phyloP scores from a whole-genome alignment of 1,284 basidiomycete species.

The Cystobasidium slooffiae region DNA sequence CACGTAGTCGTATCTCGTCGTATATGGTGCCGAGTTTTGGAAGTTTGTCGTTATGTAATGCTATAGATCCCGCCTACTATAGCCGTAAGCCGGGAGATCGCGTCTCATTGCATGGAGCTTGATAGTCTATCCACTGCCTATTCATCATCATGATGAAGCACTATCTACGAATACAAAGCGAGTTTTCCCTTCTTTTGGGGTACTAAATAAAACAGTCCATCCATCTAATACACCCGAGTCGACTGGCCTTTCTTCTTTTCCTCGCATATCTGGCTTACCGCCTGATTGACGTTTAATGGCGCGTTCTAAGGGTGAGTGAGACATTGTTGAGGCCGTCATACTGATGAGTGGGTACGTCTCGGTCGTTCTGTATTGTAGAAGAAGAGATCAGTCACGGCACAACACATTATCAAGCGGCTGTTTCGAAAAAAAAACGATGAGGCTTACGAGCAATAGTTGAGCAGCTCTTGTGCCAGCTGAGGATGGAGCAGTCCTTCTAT shows the following conservation, averaged over 20 bases:
- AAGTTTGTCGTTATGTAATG: too few relatives aligned
- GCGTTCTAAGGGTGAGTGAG: slow-evolving; percentile 6
- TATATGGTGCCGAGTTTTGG: too few relatives aligned
- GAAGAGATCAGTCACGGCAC: too few relatives aligned
- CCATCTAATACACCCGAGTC: slow-evolving; percentile 4
- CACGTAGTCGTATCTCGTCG: too few relatives aligned
- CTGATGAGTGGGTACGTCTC: not conserved
- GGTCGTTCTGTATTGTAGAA: not conserved
- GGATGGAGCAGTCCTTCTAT: slow-evolving; percentile 6
- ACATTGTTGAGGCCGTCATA: slow-evolving; percentile 18
- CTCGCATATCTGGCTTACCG: not conserved
- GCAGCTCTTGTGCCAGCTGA: slow-evolving; percentile 1
- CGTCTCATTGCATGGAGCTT: not conserved
- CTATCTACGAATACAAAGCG: slow-evolving; percentile 11
- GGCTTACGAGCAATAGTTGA: not conserved
- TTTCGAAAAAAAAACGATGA: not conserved
- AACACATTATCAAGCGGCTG: too few relatives aligned
- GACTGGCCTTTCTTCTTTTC: slow-evolving; percentile 2
- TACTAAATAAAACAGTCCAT: slow-evolving; percentile 4
- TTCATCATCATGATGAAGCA: not conserved
- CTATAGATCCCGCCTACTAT: too few relatives aligned
- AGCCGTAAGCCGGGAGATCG: not conserved
- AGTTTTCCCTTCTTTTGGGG: not conserved
- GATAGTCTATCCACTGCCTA: not conserved
- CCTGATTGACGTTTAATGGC: not conserved